Evolutionary conservation across 2,329 filamentous ascomycete genomes (phyloP).

Genomic region (Cytospora schulzeri): DNA sequence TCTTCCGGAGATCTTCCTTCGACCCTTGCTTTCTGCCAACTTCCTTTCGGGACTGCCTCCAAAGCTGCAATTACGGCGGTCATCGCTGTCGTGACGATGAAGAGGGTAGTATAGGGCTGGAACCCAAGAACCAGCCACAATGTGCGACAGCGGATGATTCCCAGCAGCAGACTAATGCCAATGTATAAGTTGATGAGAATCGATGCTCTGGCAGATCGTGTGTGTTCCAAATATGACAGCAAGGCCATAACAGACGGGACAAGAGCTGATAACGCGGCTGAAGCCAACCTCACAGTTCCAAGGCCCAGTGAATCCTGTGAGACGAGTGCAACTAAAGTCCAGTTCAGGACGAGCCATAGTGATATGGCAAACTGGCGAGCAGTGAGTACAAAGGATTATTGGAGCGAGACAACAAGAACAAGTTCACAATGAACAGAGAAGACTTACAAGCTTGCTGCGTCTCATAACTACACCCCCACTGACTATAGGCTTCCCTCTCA

Average conservation of each 20-base stretch:
- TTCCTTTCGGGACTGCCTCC: constrained; percentile 7
- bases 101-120: constrained; percentile 21
- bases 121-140: constrained; percentile 38
- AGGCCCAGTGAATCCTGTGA: not conserved
- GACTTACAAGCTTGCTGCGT: constrained; percentile 9
- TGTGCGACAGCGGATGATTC: constrained; percentile 45
- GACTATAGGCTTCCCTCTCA: not conserved
- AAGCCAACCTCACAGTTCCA: constrained; percentile 18
- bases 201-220: constrained; percentile 42
- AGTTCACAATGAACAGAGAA: not conserved
- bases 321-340: not conserved
- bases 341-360: not conserved
- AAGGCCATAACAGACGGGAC: constrained; percentile 34
- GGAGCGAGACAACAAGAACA: not conserved
- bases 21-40: not conserved
- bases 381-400: no score
- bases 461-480: not conserved
- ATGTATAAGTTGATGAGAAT: constrained; percentile 45
- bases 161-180: constrained; percentile 45
- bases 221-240: constrained; percentile 38
- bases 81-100: constrained; percentile 19
- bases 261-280: constrained; percentile 30
- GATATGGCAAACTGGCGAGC: not conserved
- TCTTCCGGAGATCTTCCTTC: constrained; percentile 22
- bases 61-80: constrained; percentile 41